phyloP scores from a whole-genome alignment of 352 stramenopile species.

The Phytopythium sindhum region DNA sequence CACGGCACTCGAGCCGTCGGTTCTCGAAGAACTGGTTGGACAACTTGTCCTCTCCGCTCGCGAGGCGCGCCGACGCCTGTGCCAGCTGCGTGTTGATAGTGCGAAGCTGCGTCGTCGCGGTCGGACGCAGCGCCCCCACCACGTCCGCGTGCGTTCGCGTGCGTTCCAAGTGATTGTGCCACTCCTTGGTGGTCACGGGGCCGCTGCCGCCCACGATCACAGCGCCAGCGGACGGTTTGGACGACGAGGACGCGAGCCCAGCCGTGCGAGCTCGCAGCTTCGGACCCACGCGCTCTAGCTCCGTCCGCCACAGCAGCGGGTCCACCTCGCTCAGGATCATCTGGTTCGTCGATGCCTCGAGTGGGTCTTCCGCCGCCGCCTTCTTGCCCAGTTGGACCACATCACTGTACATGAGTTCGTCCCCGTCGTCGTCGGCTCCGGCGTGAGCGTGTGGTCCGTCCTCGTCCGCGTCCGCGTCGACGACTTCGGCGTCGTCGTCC shows the following conservation, averaged over 20 bases:
- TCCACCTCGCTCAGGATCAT: slow-evolving; percentile 85
- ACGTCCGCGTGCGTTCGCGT: slow-evolving; percentile 68
- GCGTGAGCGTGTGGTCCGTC: slow-evolving; percentile 45
- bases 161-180: slow-evolving; percentile 77
- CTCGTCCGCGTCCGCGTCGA: slow-evolving; percentile 45
- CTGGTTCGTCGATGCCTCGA: slow-evolving; percentile 79
- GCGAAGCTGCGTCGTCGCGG: slow-evolving; percentile 56
- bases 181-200: slow-evolving; percentile 44
- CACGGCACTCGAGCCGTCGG: slow-evolving; percentile 58
- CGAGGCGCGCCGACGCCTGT: slow-evolving; percentile 61
- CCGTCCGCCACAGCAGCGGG: slow-evolving; percentile 78
- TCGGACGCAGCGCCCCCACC: slow-evolving; percentile 54
- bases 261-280: slow-evolving; percentile 57
- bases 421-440: slow-evolving; percentile 26
- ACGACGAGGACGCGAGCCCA: slow-evolving; percentile 22
- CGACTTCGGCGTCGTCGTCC: slow-evolving; percentile 62
- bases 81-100: slow-evolving; percentile 51
- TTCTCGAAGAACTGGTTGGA: slow-evolving; percentile 78
- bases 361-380: slow-evolving; percentile 27
- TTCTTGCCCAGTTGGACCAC: slow-evolving; percentile 33
- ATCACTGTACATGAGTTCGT: slow-evolving; percentile 69
- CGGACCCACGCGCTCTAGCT: slow-evolving; percentile 77
- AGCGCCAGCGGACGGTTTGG: slow-evolving; percentile 15
- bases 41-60: slow-evolving; percentile 70
- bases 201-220: slow-evolving; percentile 42